Conservation (phyloP, 2,329 filamentous ascomycete species). For the Trichoderma cornu-damae region DNA sequence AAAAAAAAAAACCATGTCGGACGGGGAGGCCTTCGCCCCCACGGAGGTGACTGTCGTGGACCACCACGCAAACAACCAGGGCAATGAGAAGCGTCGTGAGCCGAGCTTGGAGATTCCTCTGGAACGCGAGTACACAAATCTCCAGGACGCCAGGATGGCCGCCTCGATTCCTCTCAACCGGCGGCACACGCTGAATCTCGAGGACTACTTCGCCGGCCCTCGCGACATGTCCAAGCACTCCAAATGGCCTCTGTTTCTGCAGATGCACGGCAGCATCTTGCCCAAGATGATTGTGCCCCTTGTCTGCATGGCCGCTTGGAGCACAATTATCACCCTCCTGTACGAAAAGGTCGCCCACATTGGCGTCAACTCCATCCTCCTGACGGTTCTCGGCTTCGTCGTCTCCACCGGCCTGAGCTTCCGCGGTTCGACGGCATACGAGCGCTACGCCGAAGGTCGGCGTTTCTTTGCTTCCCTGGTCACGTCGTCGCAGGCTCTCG, state of each 20-base stretch:
- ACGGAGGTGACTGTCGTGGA: background rate
- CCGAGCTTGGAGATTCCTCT: constrained; percentile 11
- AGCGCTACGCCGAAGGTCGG: constrained; percentile 62
- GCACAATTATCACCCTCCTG: constrained; percentile 59
- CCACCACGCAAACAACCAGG: background rate
- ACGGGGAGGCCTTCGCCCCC: background rate
- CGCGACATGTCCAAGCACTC: constrained; percentile 67
- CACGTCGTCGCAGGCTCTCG: constrained; percentile 61
- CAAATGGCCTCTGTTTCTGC: constrained; percentile 70
- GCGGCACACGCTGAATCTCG: constrained; percentile 43
- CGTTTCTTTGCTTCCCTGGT: constrained; percentile 58
- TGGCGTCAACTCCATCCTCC: constrained; percentile 42
- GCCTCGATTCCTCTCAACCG: constrained; percentile 28
- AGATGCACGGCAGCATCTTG: constrained; percentile 68
- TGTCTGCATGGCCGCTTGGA: constrained; percentile 57
- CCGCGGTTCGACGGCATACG: constrained; percentile 71
- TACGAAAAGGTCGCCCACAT: constrained; percentile 39
- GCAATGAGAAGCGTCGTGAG: background rate
- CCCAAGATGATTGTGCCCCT: constrained; percentile 71
- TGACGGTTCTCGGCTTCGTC: constrained; percentile 77
- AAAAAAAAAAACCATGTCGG: constrained; percentile 4
- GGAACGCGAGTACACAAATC: background rate
- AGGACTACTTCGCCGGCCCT: constrained; percentile 61
- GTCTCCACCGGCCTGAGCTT: constrained; percentile 75
- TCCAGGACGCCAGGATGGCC: background rate